A percentile compares a stretch with the other conserved stretches of the same genome.
Evolutionary conservation across 2,329 filamentous ascomycete genomes (phyloP).

Genomic region (Pseudogymnoascus sp.): DNA sequence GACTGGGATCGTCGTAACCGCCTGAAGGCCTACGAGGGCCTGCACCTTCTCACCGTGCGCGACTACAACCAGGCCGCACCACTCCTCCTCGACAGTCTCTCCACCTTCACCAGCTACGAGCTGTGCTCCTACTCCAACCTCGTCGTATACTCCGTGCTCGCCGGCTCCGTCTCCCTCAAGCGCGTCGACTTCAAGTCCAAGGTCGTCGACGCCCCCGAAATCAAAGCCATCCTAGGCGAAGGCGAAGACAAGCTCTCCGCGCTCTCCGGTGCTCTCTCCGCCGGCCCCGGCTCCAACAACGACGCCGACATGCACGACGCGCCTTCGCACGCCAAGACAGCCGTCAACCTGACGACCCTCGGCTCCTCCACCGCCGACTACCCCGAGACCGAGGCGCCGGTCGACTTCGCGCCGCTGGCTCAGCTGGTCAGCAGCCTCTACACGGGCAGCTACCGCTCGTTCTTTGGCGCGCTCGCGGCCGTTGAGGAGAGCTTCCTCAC

Average conservation of each 20-base stretch:
- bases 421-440: conserved; percentile 88
- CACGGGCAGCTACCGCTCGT: conserved; percentile 85
- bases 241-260: conserved; percentile 81
- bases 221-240: conserved; percentile 90
- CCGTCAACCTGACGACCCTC: conserved; percentile 81
- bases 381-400: conserved; percentile 68
- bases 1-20: conserved; percentile 98
- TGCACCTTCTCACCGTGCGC: conserved; percentile 86
- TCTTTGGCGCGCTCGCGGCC: conserved; percentile 80
- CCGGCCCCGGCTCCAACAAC: conserved; percentile 73
- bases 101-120: conserved; percentile 97
- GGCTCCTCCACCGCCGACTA: conserved; percentile 57
- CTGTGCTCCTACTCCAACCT: conserved; percentile 93
- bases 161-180: conserved; percentile 89
- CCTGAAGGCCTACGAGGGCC: conserved; percentile 95
- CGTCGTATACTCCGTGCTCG: conserved; percentile 91
- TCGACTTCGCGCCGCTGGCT: conserved; percentile 84
- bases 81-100: conserved; percentile 89
- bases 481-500: conserved; percentile 93
- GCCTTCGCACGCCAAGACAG: conserved; percentile 49
- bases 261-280: conserved; percentile 69
- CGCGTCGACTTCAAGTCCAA: conserved; percentile 98
- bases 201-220: conserved; percentile 96
- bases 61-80: conserved; percentile 86
- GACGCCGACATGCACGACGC: conserved; percentile 50